These are phyloP conservation scores for Syzygium jambos DNA, from an alignment of 345 rosid genomes.

Conservation along the genomic window DNA sequence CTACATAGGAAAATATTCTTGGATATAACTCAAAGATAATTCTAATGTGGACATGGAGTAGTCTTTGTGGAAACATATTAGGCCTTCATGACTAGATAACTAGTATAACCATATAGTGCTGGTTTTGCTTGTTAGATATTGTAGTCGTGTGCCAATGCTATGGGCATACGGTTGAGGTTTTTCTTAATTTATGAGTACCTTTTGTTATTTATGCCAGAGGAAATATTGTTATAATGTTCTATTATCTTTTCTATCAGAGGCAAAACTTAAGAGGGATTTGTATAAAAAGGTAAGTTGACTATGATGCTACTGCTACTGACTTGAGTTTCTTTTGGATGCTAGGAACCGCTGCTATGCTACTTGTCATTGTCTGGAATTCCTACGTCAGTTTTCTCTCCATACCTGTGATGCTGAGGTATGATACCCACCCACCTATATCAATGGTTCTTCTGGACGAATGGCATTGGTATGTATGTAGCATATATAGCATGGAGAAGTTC, in stretches of 20 bases:
- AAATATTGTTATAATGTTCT: not conserved
- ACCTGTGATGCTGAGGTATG: conserved; percentile 58
- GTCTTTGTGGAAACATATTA: not conserved
- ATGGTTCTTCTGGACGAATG: not conserved
- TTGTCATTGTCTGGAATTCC: conserved; percentile 74
- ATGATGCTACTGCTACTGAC: not conserved
- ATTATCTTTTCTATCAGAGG: not conserved
- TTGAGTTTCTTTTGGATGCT: not conserved
- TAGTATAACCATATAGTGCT: not conserved
- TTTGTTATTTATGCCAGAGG: not conserved
- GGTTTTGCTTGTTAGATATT: not conserved
- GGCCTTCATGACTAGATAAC: not conserved
- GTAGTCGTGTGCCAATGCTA: not conserved
- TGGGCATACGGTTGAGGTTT: not conserved
- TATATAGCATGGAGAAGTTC: not conserved
- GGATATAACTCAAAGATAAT: not conserved
- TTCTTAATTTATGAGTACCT: not conserved
- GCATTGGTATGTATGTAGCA: not conserved
- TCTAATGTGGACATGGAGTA: not conserved
- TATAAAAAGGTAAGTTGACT: not conserved
- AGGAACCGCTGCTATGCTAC: conserved; percentile 94
- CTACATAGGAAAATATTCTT: not conserved
- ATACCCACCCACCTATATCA: not conserved
- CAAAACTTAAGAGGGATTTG: not conserved
- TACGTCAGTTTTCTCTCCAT: conserved; percentile 56